Percentiles rank a stretch among this genome's conserved stretches.
These are phyloP conservation scores for Xerocomus alliaceus DNA, from an alignment of 1,284 basidiomycete genomes.

Conservation along the genomic window DNA sequence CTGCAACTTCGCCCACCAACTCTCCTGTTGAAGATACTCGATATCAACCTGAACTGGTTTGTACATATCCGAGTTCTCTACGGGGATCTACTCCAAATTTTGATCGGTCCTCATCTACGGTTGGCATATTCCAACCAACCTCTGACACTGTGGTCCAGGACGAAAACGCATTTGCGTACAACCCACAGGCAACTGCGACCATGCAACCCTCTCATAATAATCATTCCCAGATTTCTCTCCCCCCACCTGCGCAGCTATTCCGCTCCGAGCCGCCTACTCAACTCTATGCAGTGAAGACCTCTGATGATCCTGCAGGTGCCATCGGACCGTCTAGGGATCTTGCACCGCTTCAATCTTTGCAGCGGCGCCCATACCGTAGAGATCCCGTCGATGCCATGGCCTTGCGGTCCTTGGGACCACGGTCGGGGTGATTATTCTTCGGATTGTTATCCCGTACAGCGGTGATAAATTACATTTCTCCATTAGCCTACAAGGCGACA, in stretches of 20 bases:
- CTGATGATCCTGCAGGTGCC: slow-evolving; percentile 32
- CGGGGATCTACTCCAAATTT: slow-evolving; percentile 28
- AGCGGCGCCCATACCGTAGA: slow-evolving; percentile 64
- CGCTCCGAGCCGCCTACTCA: slow-evolving; percentile 39
- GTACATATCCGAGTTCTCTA: slow-evolving; percentile 24
- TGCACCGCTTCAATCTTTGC: slow-evolving; percentile 61
- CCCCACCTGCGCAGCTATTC: slow-evolving; percentile 42
- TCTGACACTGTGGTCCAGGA: slow-evolving; percentile 8
- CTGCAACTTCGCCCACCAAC: neutral
- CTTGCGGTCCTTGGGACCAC: slow-evolving; percentile 55
- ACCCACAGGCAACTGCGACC: slow-evolving; percentile 6
- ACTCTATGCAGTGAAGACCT: slow-evolving; percentile 37
- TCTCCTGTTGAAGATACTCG: slow-evolving; percentile 22
- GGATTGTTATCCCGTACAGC: slow-evolving; percentile 23
- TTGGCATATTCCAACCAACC: slow-evolving; percentile 22
- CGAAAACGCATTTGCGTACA: slow-evolving; percentile 17
- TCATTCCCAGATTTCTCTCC: slow-evolving; percentile 37
- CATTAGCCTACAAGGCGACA: slow-evolving; percentile 24
- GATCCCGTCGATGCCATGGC: slow-evolving; percentile 68
- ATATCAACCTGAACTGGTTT: slow-evolving; percentile 23
- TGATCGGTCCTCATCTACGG: slow-evolving; percentile 27
- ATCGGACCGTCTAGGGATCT: slow-evolving; percentile 50
- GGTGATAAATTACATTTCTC: slow-evolving; percentile 33
- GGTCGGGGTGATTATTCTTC: slow-evolving; percentile 46
- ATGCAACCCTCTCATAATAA: slow-evolving; percentile 19